Evolutionary conservation across 305 asterid genomes (phyloP).

Genomic region (Fraxinus floribunda): DNA sequence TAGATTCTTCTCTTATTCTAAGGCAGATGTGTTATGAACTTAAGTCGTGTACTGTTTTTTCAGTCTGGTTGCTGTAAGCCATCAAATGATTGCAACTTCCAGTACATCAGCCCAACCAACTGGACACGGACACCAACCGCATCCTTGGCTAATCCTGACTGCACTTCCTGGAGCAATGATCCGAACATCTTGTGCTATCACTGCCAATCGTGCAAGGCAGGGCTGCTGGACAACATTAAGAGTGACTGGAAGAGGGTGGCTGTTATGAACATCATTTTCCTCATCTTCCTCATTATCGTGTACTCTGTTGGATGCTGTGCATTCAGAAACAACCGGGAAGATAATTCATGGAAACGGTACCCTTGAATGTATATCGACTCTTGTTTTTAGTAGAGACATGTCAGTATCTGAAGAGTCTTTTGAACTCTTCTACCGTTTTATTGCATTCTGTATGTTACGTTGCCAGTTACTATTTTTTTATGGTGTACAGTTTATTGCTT

Average conservation of each 20-base stretch:
- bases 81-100: constrained; percentile 31
- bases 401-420: not conserved
- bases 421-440: not conserved
- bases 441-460: not conserved
- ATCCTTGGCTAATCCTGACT: constrained; percentile 22
- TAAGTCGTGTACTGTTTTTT: not conserved
- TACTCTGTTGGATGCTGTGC: constrained; percentile 41
- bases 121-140: constrained; percentile 19
- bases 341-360: constrained; percentile 17
- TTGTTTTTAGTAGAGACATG: not conserved
- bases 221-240: constrained; percentile 28
- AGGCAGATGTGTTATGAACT: not conserved
- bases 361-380: constrained; percentile 5
- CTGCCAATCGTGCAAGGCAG: constrained; percentile 42
- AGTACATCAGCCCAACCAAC: constrained; percentile 31
- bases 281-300: constrained; percentile 29
- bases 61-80: constrained; percentile 53
- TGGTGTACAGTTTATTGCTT: not conserved
- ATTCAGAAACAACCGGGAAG: constrained; percentile 29
- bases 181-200: constrained; percentile 29
- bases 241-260: constrained; percentile 33
- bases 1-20: not conserved
- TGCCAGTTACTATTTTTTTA: not conserved
- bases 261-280: constrained; percentile 26
- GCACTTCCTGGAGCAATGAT: constrained; percentile 35